These are phyloP conservation scores for Solanum appendiculatum DNA, from an alignment of 257 asterid genomes.

Conservation along the genomic window DNA sequence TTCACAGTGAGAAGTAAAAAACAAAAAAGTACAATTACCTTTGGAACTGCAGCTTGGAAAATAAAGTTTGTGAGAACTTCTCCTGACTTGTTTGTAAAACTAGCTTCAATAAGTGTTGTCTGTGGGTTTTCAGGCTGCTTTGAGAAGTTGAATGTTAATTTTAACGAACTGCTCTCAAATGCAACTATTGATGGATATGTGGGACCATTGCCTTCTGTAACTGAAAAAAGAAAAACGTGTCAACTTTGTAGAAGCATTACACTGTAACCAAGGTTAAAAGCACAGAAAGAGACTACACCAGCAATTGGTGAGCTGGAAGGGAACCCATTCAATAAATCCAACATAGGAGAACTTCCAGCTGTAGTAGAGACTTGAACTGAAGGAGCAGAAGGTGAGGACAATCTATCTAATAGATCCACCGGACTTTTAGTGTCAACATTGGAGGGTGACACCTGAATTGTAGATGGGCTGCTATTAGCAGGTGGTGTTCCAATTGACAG, in stretches of 20 bases:
- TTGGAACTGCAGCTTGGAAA: slow-evolving; percentile 97
- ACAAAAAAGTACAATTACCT: slow-evolving; percentile 33
- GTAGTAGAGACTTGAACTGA: slow-evolving; percentile 32
- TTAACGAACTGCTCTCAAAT: slow-evolving; percentile 75
- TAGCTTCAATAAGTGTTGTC: slow-evolving; percentile 66
- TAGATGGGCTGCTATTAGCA: slow-evolving; percentile 43
- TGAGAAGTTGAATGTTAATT: slow-evolving; percentile 61
- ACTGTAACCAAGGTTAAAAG: slow-evolving; percentile 1
- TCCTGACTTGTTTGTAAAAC: slow-evolving; percentile 60
- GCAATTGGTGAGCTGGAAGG: slow-evolving; percentile 42
- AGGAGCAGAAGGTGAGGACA: slow-evolving; percentile 48
- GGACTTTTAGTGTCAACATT: slow-evolving; percentile 40
- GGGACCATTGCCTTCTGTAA: slow-evolving; percentile 55
- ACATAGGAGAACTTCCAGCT: slow-evolving; percentile 58
- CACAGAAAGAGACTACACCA: slow-evolving; percentile 31
- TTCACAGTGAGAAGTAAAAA: neutral
- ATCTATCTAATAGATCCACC: slow-evolving; percentile 33
- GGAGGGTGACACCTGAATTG: slow-evolving; percentile 39
- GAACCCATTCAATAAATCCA: slow-evolving; percentile 80
- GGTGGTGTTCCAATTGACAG: slow-evolving; percentile 80
- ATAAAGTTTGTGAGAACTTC: slow-evolving; percentile 59
- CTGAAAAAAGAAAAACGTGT: slow-evolving; percentile 7
- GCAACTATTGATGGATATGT: slow-evolving; percentile 70
- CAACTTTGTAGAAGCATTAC: slow-evolving; percentile 5
- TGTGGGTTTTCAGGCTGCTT: slow-evolving; percentile 72